Conservation (phyloP, 345 rosid genomes). For the Litchi chinensis region DNA sequence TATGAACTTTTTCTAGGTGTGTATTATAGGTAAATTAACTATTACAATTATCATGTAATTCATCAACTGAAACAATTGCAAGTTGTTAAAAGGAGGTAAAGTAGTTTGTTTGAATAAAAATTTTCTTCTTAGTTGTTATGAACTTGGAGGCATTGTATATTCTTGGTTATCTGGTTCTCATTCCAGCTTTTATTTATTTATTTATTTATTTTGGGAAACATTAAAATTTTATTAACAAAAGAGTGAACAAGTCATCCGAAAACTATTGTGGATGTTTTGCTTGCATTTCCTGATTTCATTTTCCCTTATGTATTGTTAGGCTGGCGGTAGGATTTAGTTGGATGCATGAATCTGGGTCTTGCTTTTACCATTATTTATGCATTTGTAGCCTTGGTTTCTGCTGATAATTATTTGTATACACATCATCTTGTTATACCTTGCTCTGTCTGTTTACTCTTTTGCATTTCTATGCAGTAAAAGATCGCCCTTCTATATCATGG, state of each 20-base stretch:
- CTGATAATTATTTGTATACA: constrained; percentile 1
- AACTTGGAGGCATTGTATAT: not conserved
- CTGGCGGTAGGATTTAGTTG: not conserved
- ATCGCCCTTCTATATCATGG: constrained; percentile 57
- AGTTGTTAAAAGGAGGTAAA: not conserved
- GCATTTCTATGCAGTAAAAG: constrained; percentile 35
- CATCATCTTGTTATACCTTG: constrained; percentile 6
- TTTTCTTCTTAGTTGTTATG: not conserved
- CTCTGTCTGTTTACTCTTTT: constrained; percentile 17
- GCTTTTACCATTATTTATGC: not conserved
- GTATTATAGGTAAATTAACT: not conserved
- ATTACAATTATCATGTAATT: not conserved
- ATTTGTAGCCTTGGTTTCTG: not conserved
- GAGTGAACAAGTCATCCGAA: too few species aligned
- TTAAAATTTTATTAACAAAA: too few species aligned
- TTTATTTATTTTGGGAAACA: too few species aligned
- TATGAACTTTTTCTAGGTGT: not conserved
- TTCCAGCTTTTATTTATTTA: constrained; percentile 4
- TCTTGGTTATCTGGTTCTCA: not conserved
- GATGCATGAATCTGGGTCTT: not conserved
- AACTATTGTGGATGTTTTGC: not conserved
- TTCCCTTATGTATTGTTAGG: not conserved
- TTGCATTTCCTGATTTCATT: not conserved
- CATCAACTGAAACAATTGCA: not conserved
- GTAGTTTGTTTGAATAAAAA: not conserved